Evolutionary conservation across 345 rosid species (phyloP).

Genomic region (Durio zibethinus): DNA sequence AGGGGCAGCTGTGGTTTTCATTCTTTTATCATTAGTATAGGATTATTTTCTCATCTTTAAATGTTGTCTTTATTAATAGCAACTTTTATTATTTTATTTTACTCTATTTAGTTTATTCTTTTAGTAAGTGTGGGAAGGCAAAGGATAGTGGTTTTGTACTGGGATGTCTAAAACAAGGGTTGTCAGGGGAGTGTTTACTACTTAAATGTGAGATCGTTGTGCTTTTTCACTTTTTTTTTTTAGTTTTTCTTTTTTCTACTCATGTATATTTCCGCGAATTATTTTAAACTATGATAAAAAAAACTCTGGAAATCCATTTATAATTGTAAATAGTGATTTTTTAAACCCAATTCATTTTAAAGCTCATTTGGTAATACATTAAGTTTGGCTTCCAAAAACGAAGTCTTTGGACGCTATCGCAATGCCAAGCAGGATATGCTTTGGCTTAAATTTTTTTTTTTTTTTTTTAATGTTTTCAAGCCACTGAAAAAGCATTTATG

Average conservation of each 20-base stretch:
- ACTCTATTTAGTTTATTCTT: not conserved
- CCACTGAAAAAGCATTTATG: too few relatives aligned
- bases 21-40: not conserved
- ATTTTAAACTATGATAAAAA: too few relatives aligned
- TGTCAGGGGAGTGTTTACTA: not conserved
- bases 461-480: too few relatives aligned
- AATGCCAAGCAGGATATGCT: too few relatives aligned
- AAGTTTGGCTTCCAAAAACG: too few relatives aligned
- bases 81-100: not conserved
- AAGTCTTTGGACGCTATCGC: too few relatives aligned
- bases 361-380: too few relatives aligned
- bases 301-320: not conserved
- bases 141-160: not conserved
- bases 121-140: not conserved
- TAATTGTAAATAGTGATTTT: not conserved
- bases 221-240: not conserved
- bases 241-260: not conserved
- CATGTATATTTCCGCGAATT: not conserved
- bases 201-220: not conserved
- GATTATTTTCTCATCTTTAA: too few relatives aligned
- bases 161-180: not conserved
- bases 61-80: too few relatives aligned
- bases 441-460: too few relatives aligned
- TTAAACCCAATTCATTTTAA: too few relatives aligned
- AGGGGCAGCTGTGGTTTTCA: not conserved